A percentile compares a stretch with the other conserved stretches of the same genome.
phyloP scores from a whole-genome alignment of 768 basidiomycete genomes.

The Macrolepiota dolichaula region DNA sequence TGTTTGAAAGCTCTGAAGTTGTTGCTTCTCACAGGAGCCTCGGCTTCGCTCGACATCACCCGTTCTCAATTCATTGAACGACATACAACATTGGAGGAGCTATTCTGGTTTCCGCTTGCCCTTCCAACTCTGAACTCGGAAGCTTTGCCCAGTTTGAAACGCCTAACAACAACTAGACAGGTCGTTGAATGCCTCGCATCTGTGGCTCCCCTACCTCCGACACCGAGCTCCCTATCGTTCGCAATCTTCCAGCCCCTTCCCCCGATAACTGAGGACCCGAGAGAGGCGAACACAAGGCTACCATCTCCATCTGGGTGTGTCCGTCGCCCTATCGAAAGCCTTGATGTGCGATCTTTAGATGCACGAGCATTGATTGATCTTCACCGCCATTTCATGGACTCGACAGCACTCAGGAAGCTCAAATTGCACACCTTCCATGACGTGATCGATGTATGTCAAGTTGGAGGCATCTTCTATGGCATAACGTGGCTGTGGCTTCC shows the following conservation, averaged over 20 bases:
- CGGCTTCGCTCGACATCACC: conserved; percentile 29
- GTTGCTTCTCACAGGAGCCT: conserved; percentile 37
- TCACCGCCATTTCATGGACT: conserved; percentile 23
- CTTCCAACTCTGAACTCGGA: conserved; percentile 28
- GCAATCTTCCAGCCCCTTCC: conserved; percentile 7
- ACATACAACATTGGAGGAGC: conserved; percentile 44
- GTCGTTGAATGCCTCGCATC: conserved; percentile 32
- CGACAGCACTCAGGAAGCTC: conserved; percentile 27
- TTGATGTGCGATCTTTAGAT: conserved; percentile 29
- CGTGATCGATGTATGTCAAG: conserved; percentile 23
- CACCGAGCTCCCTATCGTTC: conserved; percentile 9
- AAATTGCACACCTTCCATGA: conserved; percentile 28
- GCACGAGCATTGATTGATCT: conserved; percentile 26
- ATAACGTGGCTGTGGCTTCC: conserved; percentile 41
- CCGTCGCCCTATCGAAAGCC: conserved; percentile 29
- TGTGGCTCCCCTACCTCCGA: conserved; percentile 14
- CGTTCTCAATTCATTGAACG: conserved; percentile 37
- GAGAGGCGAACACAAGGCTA: not conserved
- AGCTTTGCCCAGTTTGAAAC: conserved; percentile 38
- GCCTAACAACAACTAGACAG: conserved; percentile 30
- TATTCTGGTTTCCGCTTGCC: conserved; percentile 42
- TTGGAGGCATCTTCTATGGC: conserved; percentile 34
- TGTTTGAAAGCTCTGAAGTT: conserved; percentile 38
- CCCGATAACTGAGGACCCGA: conserved; percentile 8
- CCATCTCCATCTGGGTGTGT: conserved; percentile 7